Evolutionary conservation across 306 rosid genomes (phyloP).

Genomic region (Vigna reflexopilosa): DNA sequence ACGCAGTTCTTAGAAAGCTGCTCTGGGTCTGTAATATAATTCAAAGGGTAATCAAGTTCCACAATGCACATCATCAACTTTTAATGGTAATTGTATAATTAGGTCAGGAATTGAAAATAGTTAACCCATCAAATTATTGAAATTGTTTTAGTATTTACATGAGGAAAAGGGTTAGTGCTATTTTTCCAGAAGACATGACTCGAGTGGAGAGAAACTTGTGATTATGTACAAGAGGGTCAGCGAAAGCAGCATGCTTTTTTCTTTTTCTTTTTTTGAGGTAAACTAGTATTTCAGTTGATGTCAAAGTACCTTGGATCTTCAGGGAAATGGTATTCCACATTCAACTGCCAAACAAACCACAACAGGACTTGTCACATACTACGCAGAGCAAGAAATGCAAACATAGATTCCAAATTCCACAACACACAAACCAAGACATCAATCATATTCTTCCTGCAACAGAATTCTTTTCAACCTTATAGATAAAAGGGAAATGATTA

Average conservation of each 20-base stretch:
- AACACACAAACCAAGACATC: slow-evolving; percentile 28
- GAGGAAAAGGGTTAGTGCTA: slow-evolving; percentile 46
- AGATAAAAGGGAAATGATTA: slow-evolving; percentile 26
- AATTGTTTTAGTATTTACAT: slow-evolving; percentile 47
- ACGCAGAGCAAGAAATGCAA: slow-evolving; percentile 16
- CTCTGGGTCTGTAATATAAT: slow-evolving; percentile 8
- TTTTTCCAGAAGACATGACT: slow-evolving; percentile 39
- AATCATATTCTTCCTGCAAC: slow-evolving; percentile 25
- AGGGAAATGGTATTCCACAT: slow-evolving; percentile 94
- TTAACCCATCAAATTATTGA: slow-evolving; percentile 55
- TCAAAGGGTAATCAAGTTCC: neutral
- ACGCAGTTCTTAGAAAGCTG: neutral
- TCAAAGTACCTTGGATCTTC: slow-evolving; percentile 94
- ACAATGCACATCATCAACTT: slow-evolving; percentile 1
- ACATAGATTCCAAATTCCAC: slow-evolving; percentile 12
- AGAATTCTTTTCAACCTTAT: slow-evolving; percentile 1
- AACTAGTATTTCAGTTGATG: slow-evolving; percentile 65
- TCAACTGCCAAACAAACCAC: slow-evolving; percentile 69
- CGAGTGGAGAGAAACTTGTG: slow-evolving; percentile 35
- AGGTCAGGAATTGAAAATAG: slow-evolving; percentile 39
- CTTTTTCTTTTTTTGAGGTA: slow-evolving; percentile 7
- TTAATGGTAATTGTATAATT: slow-evolving; percentile 8
- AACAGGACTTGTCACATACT: slow-evolving; percentile 44
- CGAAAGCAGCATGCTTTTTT: slow-evolving; percentile 36
- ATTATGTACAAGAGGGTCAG: slow-evolving; percentile 51